Conservation (phyloP, 306 rosid genomes). For the Macrotyloma uniflorum region DNA sequence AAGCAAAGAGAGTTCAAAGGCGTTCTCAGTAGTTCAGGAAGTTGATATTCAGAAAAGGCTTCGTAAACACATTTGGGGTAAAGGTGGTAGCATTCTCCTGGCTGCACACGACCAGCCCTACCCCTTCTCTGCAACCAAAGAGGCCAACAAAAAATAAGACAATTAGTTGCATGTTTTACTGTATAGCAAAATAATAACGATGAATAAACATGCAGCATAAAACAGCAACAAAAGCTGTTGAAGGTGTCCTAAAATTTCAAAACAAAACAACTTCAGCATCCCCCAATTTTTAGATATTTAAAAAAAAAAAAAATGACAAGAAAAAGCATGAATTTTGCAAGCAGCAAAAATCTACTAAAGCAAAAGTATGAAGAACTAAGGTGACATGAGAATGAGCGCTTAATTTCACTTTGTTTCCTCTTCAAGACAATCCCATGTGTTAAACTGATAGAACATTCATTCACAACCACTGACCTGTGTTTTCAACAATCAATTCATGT, state of each 20-base stretch:
- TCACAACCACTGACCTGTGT: no score
- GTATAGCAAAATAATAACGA: background rate
- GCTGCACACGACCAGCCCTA: slow-evolving; percentile 98
- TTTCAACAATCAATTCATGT: no score
- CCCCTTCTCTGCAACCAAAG: slow-evolving; percentile 85
- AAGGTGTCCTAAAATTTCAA: background rate
- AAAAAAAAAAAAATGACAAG: no score
- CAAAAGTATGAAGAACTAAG: no score
- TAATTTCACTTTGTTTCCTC: no score
- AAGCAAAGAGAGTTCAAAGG: slow-evolving; percentile 96
- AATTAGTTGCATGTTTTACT: slow-evolving; percentile 29
- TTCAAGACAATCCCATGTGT: no score
- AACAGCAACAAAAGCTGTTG: slow-evolving; percentile 3
- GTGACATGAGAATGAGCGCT: no score
- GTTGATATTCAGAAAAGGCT: slow-evolving; percentile 94
- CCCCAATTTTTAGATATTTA: no score
- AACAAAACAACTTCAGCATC: no score
- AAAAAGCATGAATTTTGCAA: no score
- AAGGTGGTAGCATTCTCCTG: slow-evolving; percentile 95
- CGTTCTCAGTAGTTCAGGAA: slow-evolving; percentile 95
- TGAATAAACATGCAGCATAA: background rate
- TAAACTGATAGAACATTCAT: no score
- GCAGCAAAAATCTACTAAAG: no score
- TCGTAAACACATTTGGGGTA: slow-evolving; percentile 86
- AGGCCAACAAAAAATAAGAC: slow-evolving; percentile 27